phyloP scores from a whole-genome alignment of 495 filamentous ascomycete genomes.

The Daldinia grandis region DNA sequence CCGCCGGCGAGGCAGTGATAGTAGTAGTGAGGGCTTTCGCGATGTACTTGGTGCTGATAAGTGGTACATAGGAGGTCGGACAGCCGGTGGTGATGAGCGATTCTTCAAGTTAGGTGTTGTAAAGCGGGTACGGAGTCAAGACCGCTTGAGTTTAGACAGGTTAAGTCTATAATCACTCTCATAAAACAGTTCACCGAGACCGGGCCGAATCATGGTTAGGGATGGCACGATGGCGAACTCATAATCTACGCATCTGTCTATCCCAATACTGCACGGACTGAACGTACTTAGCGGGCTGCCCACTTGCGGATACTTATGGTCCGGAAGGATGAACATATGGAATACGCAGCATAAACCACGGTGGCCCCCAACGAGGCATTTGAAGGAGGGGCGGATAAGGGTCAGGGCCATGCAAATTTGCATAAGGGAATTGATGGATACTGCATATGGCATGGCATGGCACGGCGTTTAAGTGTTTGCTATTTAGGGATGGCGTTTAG shows the following conservation, averaged over 20 bases:
- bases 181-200: not conserved
- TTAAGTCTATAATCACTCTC: constrained; percentile 59
- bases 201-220: not conserved
- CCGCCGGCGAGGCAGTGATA: constrained; percentile 78
- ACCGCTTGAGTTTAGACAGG: constrained; percentile 64
- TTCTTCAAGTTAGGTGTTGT: constrained; percentile 78
- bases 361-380: not conserved
- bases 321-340: not conserved
- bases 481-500: constrained; percentile 28
- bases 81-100: constrained; percentile 83
- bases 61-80: constrained; percentile 89
- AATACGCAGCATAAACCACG: not conserved
- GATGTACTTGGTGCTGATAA: constrained; percentile 78
- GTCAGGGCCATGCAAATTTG: constrained; percentile 4
- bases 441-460: constrained; percentile 26
- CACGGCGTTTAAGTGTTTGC: constrained; percentile 25
- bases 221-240: not conserved
- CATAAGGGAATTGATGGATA: constrained; percentile 7
- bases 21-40: constrained; percentile 78
- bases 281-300: not conserved
- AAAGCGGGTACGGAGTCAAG: constrained; percentile 62
- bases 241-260: not conserved
- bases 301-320: not conserved
- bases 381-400: constrained; percentile 5
- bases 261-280: not conserved